phyloP scores from a whole-genome alignment of 148 eudicot species.

The Camellia sinensis region DNA sequence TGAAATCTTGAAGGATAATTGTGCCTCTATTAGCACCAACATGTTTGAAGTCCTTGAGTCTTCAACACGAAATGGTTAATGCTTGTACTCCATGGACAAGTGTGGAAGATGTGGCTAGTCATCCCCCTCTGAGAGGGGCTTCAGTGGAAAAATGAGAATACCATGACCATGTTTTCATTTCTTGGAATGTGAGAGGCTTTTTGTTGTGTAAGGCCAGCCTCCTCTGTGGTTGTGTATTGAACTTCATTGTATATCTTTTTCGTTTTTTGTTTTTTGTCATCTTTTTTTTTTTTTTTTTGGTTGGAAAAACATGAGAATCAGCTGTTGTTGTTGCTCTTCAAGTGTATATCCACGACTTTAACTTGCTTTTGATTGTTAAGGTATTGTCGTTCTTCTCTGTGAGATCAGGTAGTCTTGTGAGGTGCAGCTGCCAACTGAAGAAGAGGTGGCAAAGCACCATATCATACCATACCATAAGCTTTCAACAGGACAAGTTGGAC shows the following conservation, averaged over 20 bases:
- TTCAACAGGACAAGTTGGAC: background rate
- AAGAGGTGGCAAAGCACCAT: background rate
- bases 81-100: no score
- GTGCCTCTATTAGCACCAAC: conserved; percentile 24
- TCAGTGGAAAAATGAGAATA: no score
- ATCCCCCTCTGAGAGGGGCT: no score
- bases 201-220: no score
- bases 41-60: no score
- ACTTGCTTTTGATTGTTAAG: background rate
- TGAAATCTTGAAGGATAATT: conserved; percentile 18
- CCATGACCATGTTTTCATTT: no score
- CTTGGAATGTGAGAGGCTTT: no score
- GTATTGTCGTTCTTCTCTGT: background rate
- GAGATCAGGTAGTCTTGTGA: background rate
- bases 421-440: background rate
- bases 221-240: no score
- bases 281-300: background rate
- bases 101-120: no score
- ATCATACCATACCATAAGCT: background rate
- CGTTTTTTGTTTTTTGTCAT: no score
- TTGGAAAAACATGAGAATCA: background rate
- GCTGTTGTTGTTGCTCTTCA: background rate
- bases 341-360: background rate
- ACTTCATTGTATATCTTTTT: no score
- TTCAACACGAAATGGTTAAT: no score